A percentile compares a stretch with the other conserved stretches of the same genome.
Evolutionary conservation across 345 rosid species (phyloP).

Genomic region (Rhizophora apiculata): DNA sequence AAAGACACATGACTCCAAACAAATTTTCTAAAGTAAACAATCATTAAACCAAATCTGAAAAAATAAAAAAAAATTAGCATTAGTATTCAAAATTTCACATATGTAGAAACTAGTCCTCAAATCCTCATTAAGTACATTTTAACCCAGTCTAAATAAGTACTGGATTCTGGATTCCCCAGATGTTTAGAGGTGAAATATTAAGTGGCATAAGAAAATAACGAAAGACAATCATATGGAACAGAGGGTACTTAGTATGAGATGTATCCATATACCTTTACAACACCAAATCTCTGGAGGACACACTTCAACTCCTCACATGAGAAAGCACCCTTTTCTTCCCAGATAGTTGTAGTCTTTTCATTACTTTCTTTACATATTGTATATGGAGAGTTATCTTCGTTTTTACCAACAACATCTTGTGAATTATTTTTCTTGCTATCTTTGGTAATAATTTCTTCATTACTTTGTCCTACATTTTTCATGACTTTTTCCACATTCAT

Average conservation of each 20-base stretch:
- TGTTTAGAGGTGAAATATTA: too few relatives aligned
- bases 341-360: background rate
- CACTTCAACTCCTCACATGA: background rate
- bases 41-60: background rate
- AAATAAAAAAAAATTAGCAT: background rate
- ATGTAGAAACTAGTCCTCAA: background rate
- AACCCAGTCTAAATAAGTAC: background rate
- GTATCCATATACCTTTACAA: conserved; percentile 9
- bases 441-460: too few relatives aligned
- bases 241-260: background rate
- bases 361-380: background rate
- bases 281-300: conserved; percentile 13
- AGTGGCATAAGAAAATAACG: background rate
- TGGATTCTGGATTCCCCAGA: background rate
- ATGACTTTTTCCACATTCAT: too few relatives aligned
- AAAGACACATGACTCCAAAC: background rate
- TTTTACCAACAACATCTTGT: background rate
- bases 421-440: background rate
- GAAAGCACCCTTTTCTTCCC: conserved; percentile 2
- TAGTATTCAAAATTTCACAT: background rate
- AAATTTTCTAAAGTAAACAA: background rate
- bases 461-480: too few relatives aligned
- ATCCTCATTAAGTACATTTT: background rate
- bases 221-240: background rate
- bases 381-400: background rate